A percentile compares a stretch with the other conserved stretches of the same genome.
Conservation (phyloP, 2,329 filamentous ascomycete genomes). For the Alternaria arborescens region DNA sequence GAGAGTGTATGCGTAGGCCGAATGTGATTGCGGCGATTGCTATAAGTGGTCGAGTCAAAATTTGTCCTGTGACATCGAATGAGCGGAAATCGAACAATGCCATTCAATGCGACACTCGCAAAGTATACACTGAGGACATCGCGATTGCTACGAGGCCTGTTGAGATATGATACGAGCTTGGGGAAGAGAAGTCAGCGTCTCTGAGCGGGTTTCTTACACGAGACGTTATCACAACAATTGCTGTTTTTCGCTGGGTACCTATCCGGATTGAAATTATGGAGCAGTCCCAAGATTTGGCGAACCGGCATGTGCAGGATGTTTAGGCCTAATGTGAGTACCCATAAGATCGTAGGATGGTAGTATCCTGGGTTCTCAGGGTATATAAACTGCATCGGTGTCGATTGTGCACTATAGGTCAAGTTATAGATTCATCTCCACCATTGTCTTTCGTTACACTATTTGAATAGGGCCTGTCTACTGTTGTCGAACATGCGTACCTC, state of each 20-base stretch:
- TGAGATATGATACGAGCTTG: background rate
- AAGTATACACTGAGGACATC: background rate
- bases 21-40: background rate
- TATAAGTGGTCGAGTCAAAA: background rate
- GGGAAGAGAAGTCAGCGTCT: background rate
- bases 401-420: background rate
- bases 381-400: background rate
- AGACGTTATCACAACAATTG: background rate
- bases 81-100: background rate
- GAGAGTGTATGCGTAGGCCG: background rate
- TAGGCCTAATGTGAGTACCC: background rate
- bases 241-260: background rate
- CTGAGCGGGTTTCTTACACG: background rate
- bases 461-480: background rate
- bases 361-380: rapidly evolving
- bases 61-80: background rate
- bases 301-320: background rate
- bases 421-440: background rate
- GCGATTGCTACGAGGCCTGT: background rate
- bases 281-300: conserved; percentile 1
- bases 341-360: background rate
- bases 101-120: background rate
- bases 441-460: background rate
- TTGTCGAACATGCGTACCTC: conserved; percentile 1
- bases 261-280: background rate